These are phyloP conservation scores for Salix purpurea DNA, from an alignment of 345 rosid species.

Conservation along the genomic window DNA sequence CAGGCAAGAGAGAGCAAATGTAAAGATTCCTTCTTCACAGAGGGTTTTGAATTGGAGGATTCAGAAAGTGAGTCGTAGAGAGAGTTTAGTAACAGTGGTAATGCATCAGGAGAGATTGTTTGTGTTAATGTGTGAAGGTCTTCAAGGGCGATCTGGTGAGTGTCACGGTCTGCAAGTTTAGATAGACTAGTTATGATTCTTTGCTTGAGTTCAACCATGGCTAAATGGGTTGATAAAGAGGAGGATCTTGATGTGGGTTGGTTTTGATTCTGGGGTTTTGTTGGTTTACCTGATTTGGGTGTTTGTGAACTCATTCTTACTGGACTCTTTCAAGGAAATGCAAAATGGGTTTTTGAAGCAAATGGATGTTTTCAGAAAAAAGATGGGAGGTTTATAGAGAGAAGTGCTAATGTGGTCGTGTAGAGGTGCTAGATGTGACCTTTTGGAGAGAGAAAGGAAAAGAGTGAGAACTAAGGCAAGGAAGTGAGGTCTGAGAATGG, in stretches of 20 bases:
- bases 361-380: not conserved
- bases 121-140: slow-evolving; percentile 76
- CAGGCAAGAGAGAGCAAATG: slow-evolving; percentile 62
- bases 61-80: slow-evolving; percentile 62
- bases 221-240: slow-evolving; percentile 73
- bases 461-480: slow-evolving; percentile 1
- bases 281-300: slow-evolving; percentile 42
- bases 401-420: not conserved
- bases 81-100: slow-evolving; percentile 85
- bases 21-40: slow-evolving; percentile 81
- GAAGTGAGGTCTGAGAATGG: not conserved
- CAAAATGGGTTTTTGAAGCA: not conserved
- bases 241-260: slow-evolving; percentile 44
- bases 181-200: slow-evolving; percentile 77
- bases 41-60: slow-evolving; percentile 74
- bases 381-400: not conserved
- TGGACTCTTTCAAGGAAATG: not conserved
- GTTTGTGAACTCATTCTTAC: slow-evolving; percentile 47
- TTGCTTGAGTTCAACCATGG: slow-evolving; percentile 95
- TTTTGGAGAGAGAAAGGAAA: not conserved
- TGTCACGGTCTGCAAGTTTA: slow-evolving; percentile 91
- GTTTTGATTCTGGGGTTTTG: slow-evolving; percentile 29
- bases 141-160: slow-evolving; percentile 87
- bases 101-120: slow-evolving; percentile 64
- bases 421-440: not conserved